Percentiles rank a stretch among this genome's conserved stretches.
These are phyloP conservation scores for Blumeriella jaapii DNA, from an alignment of 2,329 filamentous ascomycete genomes.

Conservation along the genomic window DNA sequence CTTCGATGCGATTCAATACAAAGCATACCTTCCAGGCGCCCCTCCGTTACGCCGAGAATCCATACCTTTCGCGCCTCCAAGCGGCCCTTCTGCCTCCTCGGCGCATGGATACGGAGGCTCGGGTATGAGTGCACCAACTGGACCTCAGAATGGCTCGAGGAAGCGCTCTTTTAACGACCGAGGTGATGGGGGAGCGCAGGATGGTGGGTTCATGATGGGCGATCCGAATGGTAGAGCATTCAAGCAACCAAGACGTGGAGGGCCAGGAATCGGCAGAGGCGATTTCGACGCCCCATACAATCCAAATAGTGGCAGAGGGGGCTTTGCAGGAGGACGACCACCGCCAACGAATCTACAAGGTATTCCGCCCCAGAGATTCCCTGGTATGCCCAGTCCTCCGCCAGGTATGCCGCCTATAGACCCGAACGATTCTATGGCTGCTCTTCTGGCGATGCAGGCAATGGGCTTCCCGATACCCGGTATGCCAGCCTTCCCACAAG, in stretches of 20 bases:
- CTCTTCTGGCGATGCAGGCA: conserved; percentile 49
- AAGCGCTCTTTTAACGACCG: conserved; percentile 48
- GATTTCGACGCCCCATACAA: conserved; percentile 28
- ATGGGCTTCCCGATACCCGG: conserved; percentile 39
- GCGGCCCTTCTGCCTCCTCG: conserved; percentile 20
- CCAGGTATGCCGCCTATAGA: conserved; percentile 39
- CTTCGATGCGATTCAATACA: conserved; percentile 52
- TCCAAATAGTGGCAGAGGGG: conserved; percentile 23
- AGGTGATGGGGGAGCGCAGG: conserved; percentile 31
- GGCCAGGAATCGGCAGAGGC: conserved; percentile 27
- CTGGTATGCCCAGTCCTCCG: conserved; percentile 22
- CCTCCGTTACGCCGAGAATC: conserved; percentile 25
- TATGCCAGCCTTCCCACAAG: conserved; percentile 27
- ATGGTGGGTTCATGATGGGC: conserved; percentile 25
- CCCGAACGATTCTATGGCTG: conserved; percentile 48
- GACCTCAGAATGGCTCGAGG: conserved; percentile 24
- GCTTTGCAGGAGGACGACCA: conserved; percentile 9
- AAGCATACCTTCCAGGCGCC: conserved; percentile 47
- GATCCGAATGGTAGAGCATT: conserved; percentile 33
- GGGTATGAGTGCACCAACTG: conserved; percentile 16
- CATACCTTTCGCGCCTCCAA: conserved; percentile 21
- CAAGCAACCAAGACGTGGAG: conserved; percentile 51
- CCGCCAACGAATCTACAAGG: conserved; percentile 15
- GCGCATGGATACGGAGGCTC: conserved; percentile 16
- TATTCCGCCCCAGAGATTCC: conserved; percentile 14